Evolutionary conservation across 257 asterid genomes (phyloP).

Genomic region (Solanum sejunctum): DNA sequence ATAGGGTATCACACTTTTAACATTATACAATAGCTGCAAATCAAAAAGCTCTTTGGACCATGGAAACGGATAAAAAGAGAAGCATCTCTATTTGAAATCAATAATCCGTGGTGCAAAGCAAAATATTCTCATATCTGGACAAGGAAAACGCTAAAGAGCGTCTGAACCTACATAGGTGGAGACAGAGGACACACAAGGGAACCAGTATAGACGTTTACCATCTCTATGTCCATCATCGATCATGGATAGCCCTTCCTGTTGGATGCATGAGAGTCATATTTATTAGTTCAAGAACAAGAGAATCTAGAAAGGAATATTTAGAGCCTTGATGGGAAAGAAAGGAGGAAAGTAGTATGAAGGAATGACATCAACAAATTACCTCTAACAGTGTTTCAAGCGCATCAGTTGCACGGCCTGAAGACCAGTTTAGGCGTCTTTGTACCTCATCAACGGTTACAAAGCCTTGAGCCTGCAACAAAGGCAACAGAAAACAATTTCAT

Average conservation of each 20-base stretch:
- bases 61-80: not conserved
- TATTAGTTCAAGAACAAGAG: not conserved
- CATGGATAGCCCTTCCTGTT: conserved; percentile 14
- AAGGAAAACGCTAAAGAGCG: not conserved
- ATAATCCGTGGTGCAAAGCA: not conserved
- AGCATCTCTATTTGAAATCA: not conserved
- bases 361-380: conserved; percentile 27
- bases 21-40: not conserved
- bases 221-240: conserved; percentile 32
- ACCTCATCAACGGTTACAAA: conserved; percentile 85
- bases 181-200: conserved; percentile 35
- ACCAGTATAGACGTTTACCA: conserved; percentile 75
- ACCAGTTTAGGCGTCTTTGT: conserved; percentile 72
- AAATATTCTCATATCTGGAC: not conserved
- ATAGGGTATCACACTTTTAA: not conserved
- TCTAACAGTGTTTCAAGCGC: conserved; percentile 85
- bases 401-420: conserved; percentile 72
- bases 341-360: not conserved
- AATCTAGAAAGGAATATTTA: not conserved
- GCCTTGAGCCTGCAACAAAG: conserved; percentile 61
- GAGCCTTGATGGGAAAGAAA: not conserved
- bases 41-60: not conserved
- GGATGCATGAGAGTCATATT: not conserved
- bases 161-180: conserved; percentile 9
- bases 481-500: not conserved